A percentile compares a stretch with the other conserved stretches of the same genome.
phyloP scores from a whole-genome alignment of 306 rosid genomes.

The Gastrolobium villosum region DNA sequence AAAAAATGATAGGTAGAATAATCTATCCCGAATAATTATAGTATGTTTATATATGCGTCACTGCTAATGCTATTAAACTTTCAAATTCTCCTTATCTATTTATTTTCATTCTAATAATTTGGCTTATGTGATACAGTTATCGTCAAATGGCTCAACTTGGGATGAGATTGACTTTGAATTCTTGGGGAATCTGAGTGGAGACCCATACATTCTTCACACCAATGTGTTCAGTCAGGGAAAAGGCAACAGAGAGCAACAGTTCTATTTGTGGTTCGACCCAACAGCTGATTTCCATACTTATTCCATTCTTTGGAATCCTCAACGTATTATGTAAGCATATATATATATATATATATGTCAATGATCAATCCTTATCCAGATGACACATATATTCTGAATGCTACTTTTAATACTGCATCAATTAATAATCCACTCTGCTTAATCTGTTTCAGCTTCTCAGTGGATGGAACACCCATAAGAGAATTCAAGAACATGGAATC shows the following conservation, averaged over 20 bases:
- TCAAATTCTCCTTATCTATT: neutral
- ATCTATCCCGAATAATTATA: too few species aligned
- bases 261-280: constrained; percentile 85
- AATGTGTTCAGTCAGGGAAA: constrained; percentile 76
- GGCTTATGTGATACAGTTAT: constrained; percentile 48
- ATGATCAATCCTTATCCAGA: too few species aligned
- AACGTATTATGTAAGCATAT: constrained; percentile 59
- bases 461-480: constrained; percentile 75
- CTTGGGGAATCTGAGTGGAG: constrained; percentile 82
- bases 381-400: too few species aligned
- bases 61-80: neutral
- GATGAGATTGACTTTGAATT: constrained; percentile 86
- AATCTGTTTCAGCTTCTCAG: constrained; percentile 58
- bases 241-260: constrained; percentile 77
- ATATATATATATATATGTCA: too few species aligned
- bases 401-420: too few species aligned
- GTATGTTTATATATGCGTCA: neutral
- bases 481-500: constrained; percentile 81
- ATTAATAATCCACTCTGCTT: neutral
- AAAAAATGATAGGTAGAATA: too few species aligned
- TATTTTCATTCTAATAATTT: neutral
- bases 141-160: constrained; percentile 74
- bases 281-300: constrained; percentile 73
- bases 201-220: constrained; percentile 80
- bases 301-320: constrained; percentile 78